phyloP scores from a whole-genome alignment of 129 eudicot genomes.

The Lactuca saligna region DNA sequence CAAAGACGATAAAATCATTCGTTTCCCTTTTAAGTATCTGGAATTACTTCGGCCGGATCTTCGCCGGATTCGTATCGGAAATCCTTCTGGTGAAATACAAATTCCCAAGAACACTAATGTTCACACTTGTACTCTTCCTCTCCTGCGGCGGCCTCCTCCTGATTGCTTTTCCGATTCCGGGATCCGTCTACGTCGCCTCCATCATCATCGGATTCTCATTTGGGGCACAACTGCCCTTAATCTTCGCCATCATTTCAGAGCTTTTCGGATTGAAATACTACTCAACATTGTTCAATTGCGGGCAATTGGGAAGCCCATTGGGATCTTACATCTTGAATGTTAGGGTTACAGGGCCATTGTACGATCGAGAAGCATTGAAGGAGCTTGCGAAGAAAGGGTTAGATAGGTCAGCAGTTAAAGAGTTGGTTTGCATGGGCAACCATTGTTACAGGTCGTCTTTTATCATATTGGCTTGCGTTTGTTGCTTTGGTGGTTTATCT shows the following conservation, averaged over 20 bases:
- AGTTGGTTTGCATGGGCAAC: conserved; percentile 50
- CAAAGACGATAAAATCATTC: conserved; percentile 55
- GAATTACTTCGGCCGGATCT: conserved; percentile 74
- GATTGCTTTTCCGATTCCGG: conserved; percentile 74
- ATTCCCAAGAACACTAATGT: conserved; percentile 73
- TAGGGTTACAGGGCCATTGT: conserved; percentile 40
- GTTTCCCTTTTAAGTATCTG: conserved; percentile 81
- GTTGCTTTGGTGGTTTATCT: conserved; percentile 44
- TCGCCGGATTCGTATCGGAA: conserved; percentile 68
- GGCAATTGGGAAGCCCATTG: conserved; percentile 54
- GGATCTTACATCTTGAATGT: conserved; percentile 57
- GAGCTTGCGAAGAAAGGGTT: conserved; percentile 39
- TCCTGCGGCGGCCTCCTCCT: conserved; percentile 70
- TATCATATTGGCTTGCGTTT: conserved; percentile 40
- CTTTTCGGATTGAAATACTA: conserved; percentile 59
- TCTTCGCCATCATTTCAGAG: conserved; percentile 51
- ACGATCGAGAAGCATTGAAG: conserved; percentile 53
- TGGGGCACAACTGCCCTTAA: conserved; percentile 67
- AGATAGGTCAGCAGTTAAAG: conserved; percentile 29
- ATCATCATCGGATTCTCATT: conserved; percentile 73
- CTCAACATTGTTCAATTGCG: conserved; percentile 56
- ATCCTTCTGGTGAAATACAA: conserved; percentile 58
- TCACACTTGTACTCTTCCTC: conserved; percentile 55
- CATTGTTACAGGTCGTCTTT: conserved; percentile 48
- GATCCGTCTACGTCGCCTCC: conserved; percentile 61